phyloP scores from a whole-genome alignment of 2,329 filamentous ascomycete genomes.

The Drechmeria coniospora region DNA sequence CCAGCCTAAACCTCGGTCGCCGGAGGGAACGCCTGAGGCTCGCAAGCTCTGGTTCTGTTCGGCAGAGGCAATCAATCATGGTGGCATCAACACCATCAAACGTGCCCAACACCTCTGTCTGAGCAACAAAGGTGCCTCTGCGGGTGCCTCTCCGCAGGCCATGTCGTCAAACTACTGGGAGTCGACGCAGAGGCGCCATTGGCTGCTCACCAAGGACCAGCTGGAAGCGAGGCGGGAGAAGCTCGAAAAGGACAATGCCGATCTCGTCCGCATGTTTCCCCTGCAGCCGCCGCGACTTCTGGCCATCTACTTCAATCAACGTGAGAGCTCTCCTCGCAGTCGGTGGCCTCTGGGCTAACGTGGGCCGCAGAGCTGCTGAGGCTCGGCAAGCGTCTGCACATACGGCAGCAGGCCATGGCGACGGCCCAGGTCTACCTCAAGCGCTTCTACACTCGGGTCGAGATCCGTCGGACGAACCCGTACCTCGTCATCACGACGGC shows the following conservation, averaged over 20 bases:
- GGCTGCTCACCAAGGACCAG: constrained; percentile 78
- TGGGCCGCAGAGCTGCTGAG: constrained; percentile 58
- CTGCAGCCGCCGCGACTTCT: constrained; percentile 70
- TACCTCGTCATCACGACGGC: constrained; percentile 88
- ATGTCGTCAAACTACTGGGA: constrained; percentile 98
- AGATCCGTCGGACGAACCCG: constrained; percentile 83
- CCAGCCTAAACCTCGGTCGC: too few species aligned
- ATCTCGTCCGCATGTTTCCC: constrained; percentile 62
- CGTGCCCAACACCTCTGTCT: too few species aligned
- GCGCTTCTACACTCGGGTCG: constrained; percentile 80
- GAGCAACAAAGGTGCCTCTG: constrained; percentile 4
- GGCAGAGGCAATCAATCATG: too few species aligned
- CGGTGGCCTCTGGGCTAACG: background rate
- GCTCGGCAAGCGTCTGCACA: constrained; percentile 66
- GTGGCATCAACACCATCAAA: background rate
- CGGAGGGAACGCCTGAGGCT: too few species aligned
- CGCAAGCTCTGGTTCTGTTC: too few species aligned
- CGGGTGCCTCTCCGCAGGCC: constrained; percentile 6
- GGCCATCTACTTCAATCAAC: constrained; percentile 83
- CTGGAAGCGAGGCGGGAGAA: constrained; percentile 59
- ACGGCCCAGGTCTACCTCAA: constrained; percentile 93
- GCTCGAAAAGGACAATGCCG: constrained; percentile 62
- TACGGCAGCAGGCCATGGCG: constrained; percentile 82
- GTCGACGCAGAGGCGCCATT: constrained; percentile 78
- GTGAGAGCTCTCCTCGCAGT: constrained; percentile 35